Evolutionary conservation across 2,329 filamentous ascomycete species (phyloP).

Genomic region (Lomentospora prolificans): DNA sequence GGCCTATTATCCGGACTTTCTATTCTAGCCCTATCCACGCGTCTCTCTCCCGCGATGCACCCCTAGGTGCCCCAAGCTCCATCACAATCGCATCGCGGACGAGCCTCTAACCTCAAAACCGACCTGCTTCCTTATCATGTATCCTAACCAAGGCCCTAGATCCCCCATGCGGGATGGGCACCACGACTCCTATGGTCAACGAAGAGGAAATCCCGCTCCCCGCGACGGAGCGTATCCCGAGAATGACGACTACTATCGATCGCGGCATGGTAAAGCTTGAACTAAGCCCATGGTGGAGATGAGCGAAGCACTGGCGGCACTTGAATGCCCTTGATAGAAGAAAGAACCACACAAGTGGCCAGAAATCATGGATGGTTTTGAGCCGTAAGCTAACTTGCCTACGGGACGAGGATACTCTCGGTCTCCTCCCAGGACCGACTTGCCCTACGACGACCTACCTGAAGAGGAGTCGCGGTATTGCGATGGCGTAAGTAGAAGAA

Average conservation of each 20-base stretch:
- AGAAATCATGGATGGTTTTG: conserved; percentile 6
- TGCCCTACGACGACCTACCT: conserved; percentile 22
- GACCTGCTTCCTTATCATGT: background rate
- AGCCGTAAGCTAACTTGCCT: conserved; percentile 31
- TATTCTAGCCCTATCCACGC: too few species aligned
- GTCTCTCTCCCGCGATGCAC: too few species aligned
- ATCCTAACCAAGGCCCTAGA: background rate
- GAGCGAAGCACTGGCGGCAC: background rate
- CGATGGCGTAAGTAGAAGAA: conserved; percentile 3
- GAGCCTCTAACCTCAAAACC: background rate
- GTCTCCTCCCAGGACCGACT: conserved; percentile 30
- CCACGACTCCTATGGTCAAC: background rate
- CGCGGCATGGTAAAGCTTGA: conserved; percentile 38
- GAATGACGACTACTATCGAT: conserved; percentile 30
- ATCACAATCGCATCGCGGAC: background rate
- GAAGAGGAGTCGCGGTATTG: conserved; percentile 16
- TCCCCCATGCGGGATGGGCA: background rate
- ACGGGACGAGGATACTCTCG: conserved; percentile 33
- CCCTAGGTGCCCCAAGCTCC: too few species aligned
- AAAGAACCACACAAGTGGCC: conserved; percentile 3
- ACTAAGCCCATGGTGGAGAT: conserved; percentile 8
- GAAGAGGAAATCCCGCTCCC: background rate
- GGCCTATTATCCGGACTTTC: too few species aligned
- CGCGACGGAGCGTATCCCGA: conserved; percentile 16
- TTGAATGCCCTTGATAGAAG: conserved; percentile 1